phyloP scores from a whole-genome alignment of 176 grass and related monocot genomes.

The Carex kokanica region DNA sequence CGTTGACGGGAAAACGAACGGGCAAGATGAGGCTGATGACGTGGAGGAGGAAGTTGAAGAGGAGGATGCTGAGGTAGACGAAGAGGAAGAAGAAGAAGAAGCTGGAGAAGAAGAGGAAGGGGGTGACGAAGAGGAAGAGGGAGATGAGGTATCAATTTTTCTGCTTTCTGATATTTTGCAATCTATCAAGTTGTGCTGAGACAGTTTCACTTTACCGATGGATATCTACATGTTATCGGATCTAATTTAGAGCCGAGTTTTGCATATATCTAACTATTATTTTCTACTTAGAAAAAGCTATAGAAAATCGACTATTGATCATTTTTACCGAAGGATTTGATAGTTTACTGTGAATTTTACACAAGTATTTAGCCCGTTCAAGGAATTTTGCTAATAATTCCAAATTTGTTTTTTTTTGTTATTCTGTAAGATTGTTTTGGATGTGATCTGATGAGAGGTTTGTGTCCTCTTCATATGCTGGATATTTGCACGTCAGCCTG shows the following conservation, averaged over 20 bases:
- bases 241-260: background rate
- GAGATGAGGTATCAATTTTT: conserved; percentile 22
- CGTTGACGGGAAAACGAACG: background rate
- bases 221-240: background rate
- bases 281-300: background rate
- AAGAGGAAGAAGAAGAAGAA: background rate
- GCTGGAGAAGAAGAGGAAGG: background rate
- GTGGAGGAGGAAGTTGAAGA: conserved; percentile 7
- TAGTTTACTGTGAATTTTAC: background rate
- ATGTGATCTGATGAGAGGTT: conserved; percentile 14
- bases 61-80: background rate
- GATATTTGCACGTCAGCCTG: conserved; percentile 29
- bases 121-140: background rate
- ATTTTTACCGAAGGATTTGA: background rate
- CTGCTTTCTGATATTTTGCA: background rate
- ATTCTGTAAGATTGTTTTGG: background rate
- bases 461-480: background rate
- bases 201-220: background rate
- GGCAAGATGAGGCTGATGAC: background rate
- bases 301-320: background rate
- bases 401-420: background rate
- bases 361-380: no score
- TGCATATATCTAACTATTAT: background rate
- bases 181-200: background rate
- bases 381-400: background rate